phyloP scores from a whole-genome alignment of 306 rosid species.

The Cajanus cajan region DNA sequence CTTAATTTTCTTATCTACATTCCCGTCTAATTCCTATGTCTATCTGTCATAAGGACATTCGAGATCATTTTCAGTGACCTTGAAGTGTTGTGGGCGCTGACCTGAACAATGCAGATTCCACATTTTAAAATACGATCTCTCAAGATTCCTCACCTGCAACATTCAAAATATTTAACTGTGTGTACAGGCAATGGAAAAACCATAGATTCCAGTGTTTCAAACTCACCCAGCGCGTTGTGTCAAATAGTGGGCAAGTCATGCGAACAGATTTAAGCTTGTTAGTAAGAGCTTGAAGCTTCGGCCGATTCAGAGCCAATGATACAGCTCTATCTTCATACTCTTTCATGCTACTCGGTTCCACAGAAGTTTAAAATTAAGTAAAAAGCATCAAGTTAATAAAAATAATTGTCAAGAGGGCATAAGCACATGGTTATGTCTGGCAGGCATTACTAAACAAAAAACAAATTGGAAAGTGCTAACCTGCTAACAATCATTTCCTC shows the following conservation, averaged over 20 bases:
- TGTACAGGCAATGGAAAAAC: background rate
- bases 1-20: slow-evolving; percentile 49
- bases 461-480: slow-evolving; percentile 33
- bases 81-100: slow-evolving; percentile 55
- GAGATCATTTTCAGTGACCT: slow-evolving; percentile 51
- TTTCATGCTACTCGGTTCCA: slow-evolving; percentile 56
- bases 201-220: background rate
- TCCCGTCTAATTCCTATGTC: slow-evolving; percentile 50
- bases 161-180: background rate
- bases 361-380: background rate
- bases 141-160: slow-evolving; percentile 58
- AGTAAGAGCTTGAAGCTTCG: slow-evolving; percentile 76
- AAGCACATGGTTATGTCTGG: background rate
- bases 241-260: slow-evolving; percentile 88
- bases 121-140: slow-evolving; percentile 53
- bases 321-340: slow-evolving; percentile 97
- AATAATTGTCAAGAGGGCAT: background rate
- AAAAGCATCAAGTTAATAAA: background rate
- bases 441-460: background rate
- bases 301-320: slow-evolving; percentile 69
- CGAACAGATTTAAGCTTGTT: slow-evolving; percentile 80
- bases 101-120: slow-evolving; percentile 61
- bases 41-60: slow-evolving; percentile 56
- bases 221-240: slow-evolving; percentile 90
- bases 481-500: slow-evolving; percentile 96